Percentiles rank a stretch among this genome's conserved stretches.
Conservation (phyloP, 2,329 filamentous ascomycete genomes). For the Aspergillus phoenicis region DNA sequence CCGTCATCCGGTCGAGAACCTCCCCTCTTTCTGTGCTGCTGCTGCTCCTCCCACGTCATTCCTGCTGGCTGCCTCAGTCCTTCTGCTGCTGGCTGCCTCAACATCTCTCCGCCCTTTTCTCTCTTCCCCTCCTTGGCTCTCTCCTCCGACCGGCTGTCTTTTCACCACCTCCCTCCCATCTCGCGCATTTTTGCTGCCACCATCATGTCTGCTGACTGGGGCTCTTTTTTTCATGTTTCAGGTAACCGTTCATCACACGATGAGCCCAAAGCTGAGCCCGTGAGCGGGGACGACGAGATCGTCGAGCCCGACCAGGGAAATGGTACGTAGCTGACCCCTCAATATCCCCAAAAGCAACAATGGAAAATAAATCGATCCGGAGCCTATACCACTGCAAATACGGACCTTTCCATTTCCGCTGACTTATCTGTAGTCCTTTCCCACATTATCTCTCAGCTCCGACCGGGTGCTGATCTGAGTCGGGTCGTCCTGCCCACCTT, state of each 20-base stretch:
- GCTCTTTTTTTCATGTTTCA: constrained; percentile 31
- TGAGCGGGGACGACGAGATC: constrained; percentile 70
- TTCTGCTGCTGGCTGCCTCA: neutral
- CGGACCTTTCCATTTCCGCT: neutral
- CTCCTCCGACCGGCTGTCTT: constrained; percentile 9
- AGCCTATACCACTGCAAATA: neutral
- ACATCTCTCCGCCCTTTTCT: neutral
- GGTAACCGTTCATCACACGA: constrained; percentile 61
- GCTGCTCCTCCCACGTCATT: constrained; percentile 22
- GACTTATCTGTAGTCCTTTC: constrained; percentile 69
- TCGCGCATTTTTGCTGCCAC: neutral
- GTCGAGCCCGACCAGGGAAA: constrained; percentile 94
- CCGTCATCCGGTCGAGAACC: constrained; percentile 3
- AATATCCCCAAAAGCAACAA: neutral
- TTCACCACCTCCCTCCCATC: constrained; percentile 1
- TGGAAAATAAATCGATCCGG: neutral
- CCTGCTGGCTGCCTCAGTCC: constrained; percentile 6
- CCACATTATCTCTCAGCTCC: constrained; percentile 95
- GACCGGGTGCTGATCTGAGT: constrained; percentile 92
- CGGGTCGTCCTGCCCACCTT: constrained; percentile 94
- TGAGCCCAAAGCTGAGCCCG: constrained; percentile 46
- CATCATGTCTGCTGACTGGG: constrained; percentile 33
- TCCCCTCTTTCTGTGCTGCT: neutral
- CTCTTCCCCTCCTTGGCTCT: constrained; percentile 13
- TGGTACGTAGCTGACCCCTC: constrained; percentile 59